Percentiles rank a stretch among this genome's conserved stretches.
phyloP scores from a whole-genome alignment of 768 basidiomycete species.

The Lentinula raphanica region DNA sequence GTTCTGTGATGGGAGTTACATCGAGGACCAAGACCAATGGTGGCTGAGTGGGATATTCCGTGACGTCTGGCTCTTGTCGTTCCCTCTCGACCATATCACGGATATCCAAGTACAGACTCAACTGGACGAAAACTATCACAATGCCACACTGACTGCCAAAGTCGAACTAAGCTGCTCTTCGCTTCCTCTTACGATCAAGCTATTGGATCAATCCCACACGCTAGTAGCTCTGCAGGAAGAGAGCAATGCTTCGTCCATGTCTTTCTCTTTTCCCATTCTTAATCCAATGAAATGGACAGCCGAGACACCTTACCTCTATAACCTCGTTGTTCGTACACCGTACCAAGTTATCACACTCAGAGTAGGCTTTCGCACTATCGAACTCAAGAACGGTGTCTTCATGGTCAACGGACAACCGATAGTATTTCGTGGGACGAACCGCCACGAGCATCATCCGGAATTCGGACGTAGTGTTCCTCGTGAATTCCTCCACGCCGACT shows the following conservation, averaged over 20 bases:
- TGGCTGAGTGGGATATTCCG: constrained; percentile 9
- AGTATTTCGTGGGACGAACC: constrained; percentile 8
- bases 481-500: constrained; percentile 7
- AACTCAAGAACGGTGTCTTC: neutral
- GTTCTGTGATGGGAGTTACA: constrained; percentile 7
- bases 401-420: constrained; percentile 7
- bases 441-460: constrained; percentile 10
- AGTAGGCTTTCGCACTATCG: constrained; percentile 7
- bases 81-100: constrained; percentile 4
- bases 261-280: constrained; percentile 1
- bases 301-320: constrained; percentile 8
- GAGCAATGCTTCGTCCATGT: neutral
- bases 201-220: constrained; percentile 3
- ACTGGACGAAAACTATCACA: neutral
- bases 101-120: constrained; percentile 6
- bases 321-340: constrained; percentile 1
- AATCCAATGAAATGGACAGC: constrained; percentile 9
- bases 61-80: constrained; percentile 8
- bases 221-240: neutral
- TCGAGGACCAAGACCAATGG: constrained; percentile 12
- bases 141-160: constrained; percentile 1
- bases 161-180: neutral
- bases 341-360: neutral
- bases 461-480: constrained; percentile 5
- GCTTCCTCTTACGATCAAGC: neutral